Evolutionary conservation across 176 grass and related monocot species (phyloP), one percentile per base, ranked within the genome.

Genomic region (Oryza meridionalis): DNA sequence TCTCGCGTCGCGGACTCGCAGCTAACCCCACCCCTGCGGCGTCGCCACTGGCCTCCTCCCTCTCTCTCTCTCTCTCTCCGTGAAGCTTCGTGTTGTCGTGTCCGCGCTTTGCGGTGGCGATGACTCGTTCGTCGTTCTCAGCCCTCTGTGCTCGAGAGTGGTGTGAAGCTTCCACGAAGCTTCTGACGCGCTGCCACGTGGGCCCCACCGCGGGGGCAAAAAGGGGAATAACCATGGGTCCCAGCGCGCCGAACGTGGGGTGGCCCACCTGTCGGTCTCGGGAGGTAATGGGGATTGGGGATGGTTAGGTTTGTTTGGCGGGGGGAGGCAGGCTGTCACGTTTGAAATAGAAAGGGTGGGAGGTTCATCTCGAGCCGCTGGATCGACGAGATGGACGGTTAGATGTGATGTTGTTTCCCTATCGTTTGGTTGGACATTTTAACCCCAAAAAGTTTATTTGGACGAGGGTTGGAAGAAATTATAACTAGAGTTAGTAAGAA

Each of bases 91-190:
- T 43, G 29, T 26, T 76, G 17, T 24, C 58, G 15, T 27, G 46
- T 51, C 49, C 77, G 65, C 5, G 87, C 70, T 81, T 85, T 66
- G 81, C 72, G 77, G 65, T 89, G 72, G 77, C 72, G 77, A 85
- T 29, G 88, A 82, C 78, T 85, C 0, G 72, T 77, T 81, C 87
- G 72, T 85, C 0, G 72, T 77, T 81, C 87, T 81, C 64, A 46
- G 37, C 11, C 11, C 33, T 35, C 59, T 35, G 85, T 65, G 55
- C n/a, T 2, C 62, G 7, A 0, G 49, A n/a, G 72, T 2, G 45
- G 45, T 38, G 67, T 40, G 88, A 86, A 86, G 61, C 84, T 86
- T 90, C 84, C 15, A 24, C 11, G 88, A 86, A 90, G 79, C 79
- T 90, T 80, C 82, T 50, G 58, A n/a, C 43, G 35, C 61, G 37